phyloP scores from a whole-genome alignment of 148 eudicot genomes.

The Rhododendron ferrugineum region DNA sequence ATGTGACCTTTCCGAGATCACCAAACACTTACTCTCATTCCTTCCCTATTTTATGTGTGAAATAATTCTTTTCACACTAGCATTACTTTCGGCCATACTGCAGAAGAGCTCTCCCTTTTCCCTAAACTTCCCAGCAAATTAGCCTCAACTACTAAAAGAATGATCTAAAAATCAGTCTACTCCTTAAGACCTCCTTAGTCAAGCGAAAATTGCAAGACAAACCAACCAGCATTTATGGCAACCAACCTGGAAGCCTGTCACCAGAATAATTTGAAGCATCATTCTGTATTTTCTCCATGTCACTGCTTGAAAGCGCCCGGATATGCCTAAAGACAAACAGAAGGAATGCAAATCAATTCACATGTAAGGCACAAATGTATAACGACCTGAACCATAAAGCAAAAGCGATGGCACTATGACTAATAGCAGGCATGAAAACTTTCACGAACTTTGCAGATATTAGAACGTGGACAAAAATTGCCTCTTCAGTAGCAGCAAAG shows the following conservation, averaged over 20 bases:
- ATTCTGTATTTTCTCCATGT: constrained; percentile 59
- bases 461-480: constrained; percentile 76
- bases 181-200: neutral
- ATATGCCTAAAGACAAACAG: constrained; percentile 52
- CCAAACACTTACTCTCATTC: neutral
- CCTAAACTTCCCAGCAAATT: neutral
- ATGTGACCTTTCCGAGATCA: neutral
- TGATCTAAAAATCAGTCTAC: neutral
- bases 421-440: constrained; percentile 3
- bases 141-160: neutral
- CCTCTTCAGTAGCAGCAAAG: constrained; percentile 89
- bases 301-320: constrained; percentile 72
- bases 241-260: constrained; percentile 67
- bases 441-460: constrained; percentile 74
- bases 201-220: neutral
- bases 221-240: neutral
- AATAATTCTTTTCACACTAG: neutral
- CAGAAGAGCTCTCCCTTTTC: neutral
- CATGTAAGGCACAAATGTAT: neutral
- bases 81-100: neutral
- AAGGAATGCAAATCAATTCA: constrained; percentile 5
- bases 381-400: neutral
- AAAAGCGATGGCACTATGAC: neutral
- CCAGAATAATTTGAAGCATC: constrained; percentile 38
- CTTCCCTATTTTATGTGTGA: neutral